phyloP scores from a whole-genome alignment of 371 early-diverging fungal species.

The Actinomortierella ambigua region DNA sequence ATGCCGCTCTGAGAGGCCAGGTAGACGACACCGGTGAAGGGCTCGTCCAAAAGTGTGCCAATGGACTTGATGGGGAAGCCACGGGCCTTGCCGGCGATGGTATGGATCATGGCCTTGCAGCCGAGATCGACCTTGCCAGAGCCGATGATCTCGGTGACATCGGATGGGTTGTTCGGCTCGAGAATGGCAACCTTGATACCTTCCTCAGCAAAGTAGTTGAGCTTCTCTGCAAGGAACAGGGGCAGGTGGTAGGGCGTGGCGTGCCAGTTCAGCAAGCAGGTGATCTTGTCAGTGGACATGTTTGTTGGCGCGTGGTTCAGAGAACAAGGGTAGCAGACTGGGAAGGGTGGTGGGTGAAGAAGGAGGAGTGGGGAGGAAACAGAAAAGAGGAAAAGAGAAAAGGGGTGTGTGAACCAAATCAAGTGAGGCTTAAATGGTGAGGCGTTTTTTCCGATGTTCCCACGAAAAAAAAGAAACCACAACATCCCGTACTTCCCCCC shows the following conservation, averaged over 20 bases:
- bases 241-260: conserved; percentile 73
- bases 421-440: too few species aligned
- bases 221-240: conserved; percentile 65
- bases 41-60: conserved; percentile 70
- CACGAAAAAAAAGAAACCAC: too few species aligned
- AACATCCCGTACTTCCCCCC: too few species aligned
- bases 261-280: conserved; percentile 63
- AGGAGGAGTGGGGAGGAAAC: neutral
- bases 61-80: conserved; percentile 70
- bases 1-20: conserved; percentile 58
- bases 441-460: too few species aligned
- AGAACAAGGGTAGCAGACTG: neutral
- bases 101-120: conserved; percentile 76
- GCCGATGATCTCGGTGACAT: conserved; percentile 70
- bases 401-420: neutral
- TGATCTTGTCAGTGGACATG: conserved; percentile 62
- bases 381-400: conserved; percentile 3
- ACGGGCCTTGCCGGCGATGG: conserved; percentile 70
- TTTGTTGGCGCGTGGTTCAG: neutral
- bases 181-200: conserved; percentile 69
- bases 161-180: conserved; percentile 69
- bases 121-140: conserved; percentile 69
- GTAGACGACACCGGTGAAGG: conserved; percentile 70
- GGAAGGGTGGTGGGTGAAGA: neutral
- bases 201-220: conserved; percentile 62